Evolutionary conservation across 75 land plant species (phyloP).

Genomic region (Cupressus sempervirens): DNA sequence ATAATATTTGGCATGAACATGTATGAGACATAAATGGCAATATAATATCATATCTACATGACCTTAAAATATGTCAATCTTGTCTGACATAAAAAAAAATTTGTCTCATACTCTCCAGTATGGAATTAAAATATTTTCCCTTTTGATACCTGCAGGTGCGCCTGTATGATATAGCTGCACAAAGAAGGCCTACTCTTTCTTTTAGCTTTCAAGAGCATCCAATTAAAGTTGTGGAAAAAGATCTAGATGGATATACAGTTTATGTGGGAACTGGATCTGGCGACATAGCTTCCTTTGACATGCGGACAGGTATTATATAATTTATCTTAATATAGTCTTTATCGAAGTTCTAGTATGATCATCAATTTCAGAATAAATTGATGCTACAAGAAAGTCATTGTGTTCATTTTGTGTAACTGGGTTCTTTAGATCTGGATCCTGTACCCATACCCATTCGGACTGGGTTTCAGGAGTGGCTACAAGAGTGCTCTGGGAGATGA

Average conservation of each 20-base stretch:
- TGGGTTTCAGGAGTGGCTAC: too few species aligned
- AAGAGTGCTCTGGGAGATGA: too few species aligned
- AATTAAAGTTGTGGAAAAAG: slow-evolving; percentile 73
- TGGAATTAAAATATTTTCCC: background rate
- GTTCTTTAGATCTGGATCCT: too few species aligned
- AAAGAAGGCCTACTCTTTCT: slow-evolving; percentile 73
- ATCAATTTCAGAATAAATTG: background rate
- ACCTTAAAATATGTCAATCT: background rate
- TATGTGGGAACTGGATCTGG: slow-evolving; percentile 81
- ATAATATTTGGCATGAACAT: background rate
- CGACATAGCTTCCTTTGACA: slow-evolving; percentile 92
- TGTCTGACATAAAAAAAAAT: background rate
- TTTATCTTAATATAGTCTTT: background rate
- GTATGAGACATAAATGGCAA: background rate
- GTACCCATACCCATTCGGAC: too few species aligned
- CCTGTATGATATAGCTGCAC: slow-evolving; percentile 80
- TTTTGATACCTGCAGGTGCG: slow-evolving; percentile 17
- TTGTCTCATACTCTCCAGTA: background rate
- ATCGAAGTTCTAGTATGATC: background rate
- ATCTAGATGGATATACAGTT: slow-evolving; percentile 73
- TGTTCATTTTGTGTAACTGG: too few species aligned
- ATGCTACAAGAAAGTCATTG: background rate
- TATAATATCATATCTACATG: background rate
- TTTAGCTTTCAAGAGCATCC: slow-evolving; percentile 80
- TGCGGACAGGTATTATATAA: slow-evolving; percentile 70